Conservation (phyloP, 2,329 filamentous ascomycete genomes). For the Blastomyces emzantsi region DNA sequence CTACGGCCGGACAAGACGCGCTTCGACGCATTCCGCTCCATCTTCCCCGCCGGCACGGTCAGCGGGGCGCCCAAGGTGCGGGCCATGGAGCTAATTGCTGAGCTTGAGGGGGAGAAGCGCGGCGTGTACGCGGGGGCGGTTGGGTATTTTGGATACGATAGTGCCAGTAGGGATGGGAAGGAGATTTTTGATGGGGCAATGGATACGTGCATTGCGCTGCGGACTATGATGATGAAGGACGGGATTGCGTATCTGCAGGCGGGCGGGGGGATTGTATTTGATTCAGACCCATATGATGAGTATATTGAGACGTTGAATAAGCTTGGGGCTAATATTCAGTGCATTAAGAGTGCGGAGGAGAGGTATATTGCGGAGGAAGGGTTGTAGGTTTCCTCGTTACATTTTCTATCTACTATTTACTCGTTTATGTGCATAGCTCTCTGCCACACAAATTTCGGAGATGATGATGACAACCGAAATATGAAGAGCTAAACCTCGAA, state of each 20-base stretch:
- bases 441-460: background rate
- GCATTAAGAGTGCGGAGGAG: conserved; percentile 75
- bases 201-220: conserved; percentile 75
- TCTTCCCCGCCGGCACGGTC: conserved; percentile 95
- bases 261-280: conserved; percentile 82
- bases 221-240: conserved; percentile 92
- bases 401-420: background rate
- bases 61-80: conserved; percentile 91
- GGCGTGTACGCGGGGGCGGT: conserved; percentile 94
- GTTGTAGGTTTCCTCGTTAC: background rate
- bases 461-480: background rate
- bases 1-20: conserved; percentile 73
- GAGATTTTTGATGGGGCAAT: conserved; percentile 67
- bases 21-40: conserved; percentile 91
- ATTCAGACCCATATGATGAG: conserved; percentile 83
- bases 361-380: conserved; percentile 43
- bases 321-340: conserved; percentile 78
- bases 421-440: background rate
- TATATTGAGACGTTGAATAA: conserved; percentile 98
- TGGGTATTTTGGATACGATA: conserved; percentile 88
- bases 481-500: no score
- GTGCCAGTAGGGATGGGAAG: conserved; percentile 54
- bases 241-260: conserved; percentile 84
- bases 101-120: conserved; percentile 87
- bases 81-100: conserved; percentile 95